Conservation (phyloP, 1,284 basidiomycete genomes). For the Baeospora myosura region DNA sequence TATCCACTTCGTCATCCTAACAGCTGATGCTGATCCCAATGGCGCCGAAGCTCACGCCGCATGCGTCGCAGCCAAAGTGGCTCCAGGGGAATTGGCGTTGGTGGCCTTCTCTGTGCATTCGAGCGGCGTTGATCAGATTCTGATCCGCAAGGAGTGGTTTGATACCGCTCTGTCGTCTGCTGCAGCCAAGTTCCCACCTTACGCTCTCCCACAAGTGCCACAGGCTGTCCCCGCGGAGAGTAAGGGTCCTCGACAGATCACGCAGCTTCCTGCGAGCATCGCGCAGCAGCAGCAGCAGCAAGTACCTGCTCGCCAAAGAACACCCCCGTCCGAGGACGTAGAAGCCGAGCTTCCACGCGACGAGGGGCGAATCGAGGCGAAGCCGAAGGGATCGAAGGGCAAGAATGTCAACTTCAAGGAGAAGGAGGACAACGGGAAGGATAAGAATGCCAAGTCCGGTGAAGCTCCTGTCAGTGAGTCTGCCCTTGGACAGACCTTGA, state of each 20-base stretch:
- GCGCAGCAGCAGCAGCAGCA: constrained; percentile 9
- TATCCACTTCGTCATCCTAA: constrained; percentile 79
- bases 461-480: constrained; percentile 43
- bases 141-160: constrained; percentile 77
- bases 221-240: constrained; percentile 15
- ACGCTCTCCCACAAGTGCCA: constrained; percentile 25
- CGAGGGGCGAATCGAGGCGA: constrained; percentile 44
- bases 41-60: constrained; percentile 75
- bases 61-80: constrained; percentile 70
- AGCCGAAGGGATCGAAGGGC: constrained; percentile 11
- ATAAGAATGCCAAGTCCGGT: constrained; percentile 36
- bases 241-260: background rate
- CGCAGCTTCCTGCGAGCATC: too few relatives aligned
- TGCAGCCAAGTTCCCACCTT: constrained; percentile 56
- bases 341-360: constrained; percentile 58
- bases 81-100: constrained; percentile 66
- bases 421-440: constrained; percentile 56
- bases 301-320: constrained; percentile 41
- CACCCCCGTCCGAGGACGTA: constrained; percentile 66
- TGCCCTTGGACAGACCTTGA: constrained; percentile 45
- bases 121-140: constrained; percentile 74
- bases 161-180: constrained; percentile 52
- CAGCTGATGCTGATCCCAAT: constrained; percentile 68
- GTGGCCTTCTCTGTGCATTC: constrained; percentile 80
- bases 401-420: constrained; percentile 46